Conservation (phyloP, 2,329 filamentous ascomycete species). For the Colletotrichum plurivorum region DNA sequence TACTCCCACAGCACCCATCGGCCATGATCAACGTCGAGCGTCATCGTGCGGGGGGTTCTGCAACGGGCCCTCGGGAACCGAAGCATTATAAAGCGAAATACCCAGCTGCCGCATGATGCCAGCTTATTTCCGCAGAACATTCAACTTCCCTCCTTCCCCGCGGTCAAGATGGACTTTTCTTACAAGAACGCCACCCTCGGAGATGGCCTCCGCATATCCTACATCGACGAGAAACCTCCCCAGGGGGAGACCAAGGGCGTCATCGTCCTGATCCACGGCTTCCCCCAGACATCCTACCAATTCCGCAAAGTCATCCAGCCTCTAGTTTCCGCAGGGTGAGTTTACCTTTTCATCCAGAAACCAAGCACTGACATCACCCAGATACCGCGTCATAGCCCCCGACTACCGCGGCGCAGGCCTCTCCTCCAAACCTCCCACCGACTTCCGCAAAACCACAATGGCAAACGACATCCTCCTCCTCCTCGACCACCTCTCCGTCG, state of each 20-base stretch:
- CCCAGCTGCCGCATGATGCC: too few species aligned
- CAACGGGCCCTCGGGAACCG: too few species aligned
- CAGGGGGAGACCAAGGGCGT: constrained; percentile 43
- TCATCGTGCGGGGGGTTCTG: too few species aligned
- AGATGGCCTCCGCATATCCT: constrained; percentile 1
- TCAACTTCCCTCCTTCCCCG: too few species aligned
- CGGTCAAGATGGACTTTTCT: not conserved
- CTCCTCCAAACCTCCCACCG: constrained; percentile 51
- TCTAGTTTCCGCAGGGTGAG: constrained; percentile 51
- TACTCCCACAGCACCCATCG: too few species aligned
- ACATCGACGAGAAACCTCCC: not conserved
- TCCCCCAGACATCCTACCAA: constrained; percentile 62
- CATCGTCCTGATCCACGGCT: constrained; percentile 63
- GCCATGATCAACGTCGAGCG: too few species aligned
- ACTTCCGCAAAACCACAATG: constrained; percentile 57
- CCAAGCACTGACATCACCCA: not conserved
- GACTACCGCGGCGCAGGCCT: constrained; percentile 57
- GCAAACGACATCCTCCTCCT: constrained; percentile 54
- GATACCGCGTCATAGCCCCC: constrained; percentile 54
- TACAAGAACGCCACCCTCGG: not conserved
- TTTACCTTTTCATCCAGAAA: too few species aligned
- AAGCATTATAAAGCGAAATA: too few species aligned
- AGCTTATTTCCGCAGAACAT: too few species aligned
- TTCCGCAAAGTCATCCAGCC: constrained; percentile 56
- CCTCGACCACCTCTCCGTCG: constrained; percentile 50